phyloP scores from a whole-genome alignment of 768 basidiomycete genomes.

The Termitomyces sp. region DNA sequence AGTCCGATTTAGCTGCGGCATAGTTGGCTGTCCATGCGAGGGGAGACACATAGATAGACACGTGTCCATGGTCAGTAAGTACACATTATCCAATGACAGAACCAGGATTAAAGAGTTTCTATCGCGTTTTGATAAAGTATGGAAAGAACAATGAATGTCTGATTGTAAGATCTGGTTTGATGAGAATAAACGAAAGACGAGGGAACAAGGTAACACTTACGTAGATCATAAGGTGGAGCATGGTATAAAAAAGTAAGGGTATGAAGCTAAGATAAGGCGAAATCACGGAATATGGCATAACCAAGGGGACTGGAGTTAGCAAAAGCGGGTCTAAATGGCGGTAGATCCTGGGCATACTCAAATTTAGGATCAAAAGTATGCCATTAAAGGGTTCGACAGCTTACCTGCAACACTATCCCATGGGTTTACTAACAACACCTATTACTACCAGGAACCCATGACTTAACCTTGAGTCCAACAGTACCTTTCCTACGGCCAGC shows the following conservation, averaged over 20 bases:
- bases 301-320: slow-evolving; percentile 1
- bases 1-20: not conserved
- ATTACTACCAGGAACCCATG: slow-evolving; percentile 51
- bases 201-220: slow-evolving; percentile 1
- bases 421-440: slow-evolving; percentile 53
- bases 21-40: slow-evolving; percentile 2
- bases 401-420: not conserved
- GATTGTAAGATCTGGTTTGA: not conserved
- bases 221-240: slow-evolving; percentile 19
- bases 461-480: slow-evolving; percentile 55
- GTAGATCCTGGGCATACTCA: not conserved
- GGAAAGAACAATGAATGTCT: slow-evolving; percentile 7
- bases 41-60: not conserved
- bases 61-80: slow-evolving; percentile 9
- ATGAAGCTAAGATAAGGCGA: slow-evolving; percentile 17
- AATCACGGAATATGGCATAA: slow-evolving; percentile 2
- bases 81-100: slow-evolving; percentile 33
- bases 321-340: not conserved
- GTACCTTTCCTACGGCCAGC: slow-evolving; percentile 54
- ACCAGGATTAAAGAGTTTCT: slow-evolving; percentile 22
- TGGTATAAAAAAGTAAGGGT: slow-evolving; percentile 34
- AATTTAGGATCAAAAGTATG: not conserved
- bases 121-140: slow-evolving; percentile 12
- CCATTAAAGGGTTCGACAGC: not conserved
- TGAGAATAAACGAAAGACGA: slow-evolving; percentile 1